Conservation (phyloP, 2,329 filamentous ascomycete species). For the Didymella exigua region DNA sequence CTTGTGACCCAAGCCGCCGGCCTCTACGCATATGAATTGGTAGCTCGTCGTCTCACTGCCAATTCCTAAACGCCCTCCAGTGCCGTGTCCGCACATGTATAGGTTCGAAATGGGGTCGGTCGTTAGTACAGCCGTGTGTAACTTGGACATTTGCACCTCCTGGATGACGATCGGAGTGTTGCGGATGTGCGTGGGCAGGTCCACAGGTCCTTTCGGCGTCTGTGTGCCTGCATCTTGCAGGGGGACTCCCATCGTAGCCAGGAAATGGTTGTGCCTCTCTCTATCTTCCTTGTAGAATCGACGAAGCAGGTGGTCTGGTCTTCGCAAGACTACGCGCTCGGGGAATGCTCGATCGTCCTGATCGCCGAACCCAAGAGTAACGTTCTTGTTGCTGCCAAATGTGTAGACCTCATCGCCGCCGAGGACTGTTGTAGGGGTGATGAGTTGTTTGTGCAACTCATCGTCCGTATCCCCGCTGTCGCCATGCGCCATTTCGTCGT, state of each 20-base stretch:
- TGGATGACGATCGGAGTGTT: slow-evolving; percentile 76
- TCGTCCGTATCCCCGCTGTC: slow-evolving; percentile 52
- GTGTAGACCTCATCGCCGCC: slow-evolving; percentile 85
- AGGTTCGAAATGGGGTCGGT: slow-evolving; percentile 87
- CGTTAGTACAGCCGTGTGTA: slow-evolving; percentile 88
- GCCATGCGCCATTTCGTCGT: slow-evolving; percentile 54
- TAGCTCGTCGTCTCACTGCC: slow-evolving; percentile 91
- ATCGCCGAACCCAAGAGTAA: slow-evolving; percentile 91
- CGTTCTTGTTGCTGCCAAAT: slow-evolving; percentile 95
- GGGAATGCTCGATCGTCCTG: slow-evolving; percentile 94
- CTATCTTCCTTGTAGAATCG: slow-evolving; percentile 74
- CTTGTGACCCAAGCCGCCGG: slow-evolving; percentile 72
- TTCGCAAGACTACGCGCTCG: slow-evolving; percentile 76
- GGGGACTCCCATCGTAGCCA: slow-evolving; percentile 45
- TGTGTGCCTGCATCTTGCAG: slow-evolving; percentile 28
- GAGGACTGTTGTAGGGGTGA: slow-evolving; percentile 48
- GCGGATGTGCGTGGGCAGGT: slow-evolving; percentile 74
- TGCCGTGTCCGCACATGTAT: slow-evolving; percentile 90
- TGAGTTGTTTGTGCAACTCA: slow-evolving; percentile 30
- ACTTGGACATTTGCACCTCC: slow-evolving; percentile 85
- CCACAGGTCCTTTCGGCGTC: slow-evolving; percentile 51
- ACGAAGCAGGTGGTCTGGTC: slow-evolving; percentile 77
- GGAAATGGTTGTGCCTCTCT: slow-evolving; percentile 51
- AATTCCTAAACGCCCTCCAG: slow-evolving; percentile 84
- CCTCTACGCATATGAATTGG: slow-evolving; percentile 80